A percentile compares a stretch with the other conserved stretches of the same genome.
Evolutionary conservation across 2,329 filamentous ascomycete species (phyloP).

Genomic region (Mariannaea sp.): DNA sequence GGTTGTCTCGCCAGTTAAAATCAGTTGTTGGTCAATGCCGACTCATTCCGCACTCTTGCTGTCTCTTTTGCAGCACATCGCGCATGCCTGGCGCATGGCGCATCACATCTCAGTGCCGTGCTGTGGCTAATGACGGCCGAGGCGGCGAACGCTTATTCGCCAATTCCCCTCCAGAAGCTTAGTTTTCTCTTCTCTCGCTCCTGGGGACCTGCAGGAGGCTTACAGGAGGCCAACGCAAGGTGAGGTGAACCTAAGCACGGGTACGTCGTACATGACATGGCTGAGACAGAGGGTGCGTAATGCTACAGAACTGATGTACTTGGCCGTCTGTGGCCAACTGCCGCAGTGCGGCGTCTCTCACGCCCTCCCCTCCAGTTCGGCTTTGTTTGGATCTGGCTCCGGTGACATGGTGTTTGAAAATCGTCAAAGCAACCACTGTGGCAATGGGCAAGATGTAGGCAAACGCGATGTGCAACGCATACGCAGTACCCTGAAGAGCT

Average conservation of each 20-base stretch:
- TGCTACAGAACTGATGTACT: conserved; percentile 1
- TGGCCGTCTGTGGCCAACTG: conserved; percentile 7
- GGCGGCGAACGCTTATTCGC: conserved; percentile 29
- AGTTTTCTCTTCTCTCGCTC: conserved; percentile 40
- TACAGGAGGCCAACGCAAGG: conserved; percentile 29
- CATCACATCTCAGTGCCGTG: conserved; percentile 32
- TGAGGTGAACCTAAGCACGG: conserved; percentile 24
- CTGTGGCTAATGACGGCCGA: conserved; percentile 26
- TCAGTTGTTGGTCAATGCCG: conserved; percentile 18
- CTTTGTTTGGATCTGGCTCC: conserved; percentile 18
- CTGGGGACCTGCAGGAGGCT: conserved; percentile 35
- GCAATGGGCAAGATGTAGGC: conserved; percentile 1
- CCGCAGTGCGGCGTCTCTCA: conserved; percentile 2
- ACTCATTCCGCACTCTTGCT: conserved; percentile 25
- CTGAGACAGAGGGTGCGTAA: neutral
- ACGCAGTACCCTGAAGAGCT: neutral
- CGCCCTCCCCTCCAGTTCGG: conserved; percentile 11
- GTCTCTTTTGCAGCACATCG: conserved; percentile 26
- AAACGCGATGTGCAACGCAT: too few relatives aligned
- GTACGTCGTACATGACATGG: conserved; percentile 10
- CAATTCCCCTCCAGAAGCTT: conserved; percentile 32
- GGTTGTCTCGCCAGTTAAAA: conserved; percentile 7
- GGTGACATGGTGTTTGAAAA: conserved; percentile 18
- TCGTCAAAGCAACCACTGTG: conserved; percentile 17
- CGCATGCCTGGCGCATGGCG: conserved; percentile 18